Evolutionary conservation across 306 rosid genomes (phyloP).

Genomic region (Casuarina cunninghamiana): DNA sequence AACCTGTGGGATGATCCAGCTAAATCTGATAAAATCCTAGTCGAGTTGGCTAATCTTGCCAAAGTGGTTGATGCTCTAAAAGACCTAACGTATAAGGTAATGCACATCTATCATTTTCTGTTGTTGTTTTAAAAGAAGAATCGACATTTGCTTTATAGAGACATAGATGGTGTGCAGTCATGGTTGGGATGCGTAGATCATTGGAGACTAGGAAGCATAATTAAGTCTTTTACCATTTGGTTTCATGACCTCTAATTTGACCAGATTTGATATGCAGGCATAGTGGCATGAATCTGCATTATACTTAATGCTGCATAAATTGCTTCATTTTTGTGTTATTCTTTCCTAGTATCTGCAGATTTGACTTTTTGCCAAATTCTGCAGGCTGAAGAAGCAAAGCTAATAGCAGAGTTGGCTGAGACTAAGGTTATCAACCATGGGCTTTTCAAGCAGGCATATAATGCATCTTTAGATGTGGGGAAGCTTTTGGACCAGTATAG

Average conservation of each 20-base stretch:
- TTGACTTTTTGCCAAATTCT: not conserved
- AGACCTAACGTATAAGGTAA: constrained; percentile 77
- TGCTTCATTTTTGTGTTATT: not conserved
- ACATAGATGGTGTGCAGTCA: constrained; percentile 9
- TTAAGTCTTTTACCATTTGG: not conserved
- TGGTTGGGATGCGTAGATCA: constrained; percentile 4
- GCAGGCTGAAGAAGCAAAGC: constrained; percentile 86
- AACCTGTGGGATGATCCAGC: constrained; percentile 80
- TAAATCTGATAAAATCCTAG: constrained; percentile 67
- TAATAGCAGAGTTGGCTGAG: constrained; percentile 72
- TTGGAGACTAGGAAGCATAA: not conserved
- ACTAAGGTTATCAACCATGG: constrained; percentile 65
- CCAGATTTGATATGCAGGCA: not conserved
- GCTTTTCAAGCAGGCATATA: constrained; percentile 76
- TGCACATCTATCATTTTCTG: constrained; percentile 17
- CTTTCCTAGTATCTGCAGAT: constrained; percentile 10
- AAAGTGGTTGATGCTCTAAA: constrained; percentile 73
- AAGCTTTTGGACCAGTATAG: constrained; percentile 70
- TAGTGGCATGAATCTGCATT: not conserved
- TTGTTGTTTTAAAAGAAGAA: not conserved
- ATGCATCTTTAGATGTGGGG: constrained; percentile 63
- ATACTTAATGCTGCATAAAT: not conserved
- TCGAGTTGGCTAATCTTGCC: constrained; percentile 68
- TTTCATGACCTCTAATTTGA: not conserved
- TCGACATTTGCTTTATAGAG: not conserved